A percentile compares a stretch with the other conserved stretches of the same genome.
phyloP scores from a whole-genome alignment of 2,329 filamentous ascomycete species.

The Amylocarpus encephaloides region DNA sequence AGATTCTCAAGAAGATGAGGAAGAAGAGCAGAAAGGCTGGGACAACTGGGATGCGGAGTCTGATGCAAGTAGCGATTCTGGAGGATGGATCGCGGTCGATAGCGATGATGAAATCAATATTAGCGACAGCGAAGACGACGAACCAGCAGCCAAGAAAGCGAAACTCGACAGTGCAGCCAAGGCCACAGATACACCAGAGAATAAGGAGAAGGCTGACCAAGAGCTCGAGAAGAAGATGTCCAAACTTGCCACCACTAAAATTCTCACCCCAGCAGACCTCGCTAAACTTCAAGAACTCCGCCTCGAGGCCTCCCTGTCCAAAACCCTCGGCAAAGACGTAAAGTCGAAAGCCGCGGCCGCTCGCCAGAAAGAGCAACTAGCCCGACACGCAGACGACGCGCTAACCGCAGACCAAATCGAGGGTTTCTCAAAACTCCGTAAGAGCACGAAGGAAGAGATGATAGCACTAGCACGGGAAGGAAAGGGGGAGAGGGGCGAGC shows the following conservation, averaged over 20 bases:
- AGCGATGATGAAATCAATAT: conserved; percentile 74
- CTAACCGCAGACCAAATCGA: conserved; percentile 90
- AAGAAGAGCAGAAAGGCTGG: conserved; percentile 23
- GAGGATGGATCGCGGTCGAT: conserved; percentile 88
- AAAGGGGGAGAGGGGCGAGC: conserved; percentile 69
- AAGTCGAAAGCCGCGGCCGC: conserved; percentile 32
- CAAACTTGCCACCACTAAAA: conserved; percentile 83
- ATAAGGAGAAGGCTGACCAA: conserved; percentile 39
- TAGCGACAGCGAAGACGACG: conserved; percentile 69
- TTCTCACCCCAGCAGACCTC: conserved; percentile 93
- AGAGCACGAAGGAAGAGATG: conserved; percentile 83
- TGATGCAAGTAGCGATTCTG: conserved; percentile 61
- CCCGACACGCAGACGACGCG: conserved; percentile 75
- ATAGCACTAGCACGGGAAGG: conserved; percentile 77
- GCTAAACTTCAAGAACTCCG: conserved; percentile 88
- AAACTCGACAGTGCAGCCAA: conserved; percentile 11
- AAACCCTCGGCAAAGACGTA: conserved; percentile 44
- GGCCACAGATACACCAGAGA: conserved; percentile 29
- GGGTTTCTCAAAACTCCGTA: conserved; percentile 72
- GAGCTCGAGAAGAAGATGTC: conserved; percentile 43
- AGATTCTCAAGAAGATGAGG: conserved; percentile 50
- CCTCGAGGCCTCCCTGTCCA: conserved; percentile 63
- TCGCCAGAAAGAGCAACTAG: conserved; percentile 35
- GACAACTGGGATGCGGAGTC: conserved; percentile 33
- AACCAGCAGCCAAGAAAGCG: conserved; percentile 40